Base-by-base conservation (phyloP, 805 yeast species). In the Limtongozyma cylindracea region DNA sequence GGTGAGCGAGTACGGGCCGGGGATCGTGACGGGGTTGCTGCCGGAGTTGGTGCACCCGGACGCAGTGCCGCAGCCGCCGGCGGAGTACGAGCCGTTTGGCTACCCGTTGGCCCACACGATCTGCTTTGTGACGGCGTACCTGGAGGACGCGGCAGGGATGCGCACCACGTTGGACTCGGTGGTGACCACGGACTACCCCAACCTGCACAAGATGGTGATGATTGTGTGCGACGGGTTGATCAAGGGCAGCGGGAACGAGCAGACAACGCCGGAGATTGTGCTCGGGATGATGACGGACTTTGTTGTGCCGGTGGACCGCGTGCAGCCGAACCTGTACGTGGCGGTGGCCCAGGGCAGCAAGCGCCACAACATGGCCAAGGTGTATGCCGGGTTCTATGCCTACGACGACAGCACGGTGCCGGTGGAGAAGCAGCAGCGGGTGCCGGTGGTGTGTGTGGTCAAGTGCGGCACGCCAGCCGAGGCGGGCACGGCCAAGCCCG, bases 281-380 rank as follows among this genome's bases (percentile, higher is more conserved):
- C 45, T 88, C 28, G 62, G 61, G 19, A 69, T 88, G 82, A 77
- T 88, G 88, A 61, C 69, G 8, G 58, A 51, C 28, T 49, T 80
- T 33, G 56, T 62, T 6, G 52, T 58, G 17, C 73, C 77, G 1
- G 58, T 55, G 7, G 91, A 77, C 11, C 67, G 76, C 10, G 94
- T 78, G 5, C 46, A 61, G 37, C 61, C 95, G 1, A 56, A 66
- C 36, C 80, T 95, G 0, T 84, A 88, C 41, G 92, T 88, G 17
- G 91, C 96, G 6, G 95, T 88, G 19, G 92, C 93, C 3, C 73
- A 73, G 33, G 98, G 98, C 33, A 35, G 74, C 4, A 88, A 78
- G 48, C 70, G 98, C 41, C 98, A 88, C 39, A 88, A 88, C 41
- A 80, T 82, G 93, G 95, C 98, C 14, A 84, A 82, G 45, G 80